phyloP scores from a whole-genome alignment of 352 stramenopile genomes.

The Globisporangium spinosum region DNA sequence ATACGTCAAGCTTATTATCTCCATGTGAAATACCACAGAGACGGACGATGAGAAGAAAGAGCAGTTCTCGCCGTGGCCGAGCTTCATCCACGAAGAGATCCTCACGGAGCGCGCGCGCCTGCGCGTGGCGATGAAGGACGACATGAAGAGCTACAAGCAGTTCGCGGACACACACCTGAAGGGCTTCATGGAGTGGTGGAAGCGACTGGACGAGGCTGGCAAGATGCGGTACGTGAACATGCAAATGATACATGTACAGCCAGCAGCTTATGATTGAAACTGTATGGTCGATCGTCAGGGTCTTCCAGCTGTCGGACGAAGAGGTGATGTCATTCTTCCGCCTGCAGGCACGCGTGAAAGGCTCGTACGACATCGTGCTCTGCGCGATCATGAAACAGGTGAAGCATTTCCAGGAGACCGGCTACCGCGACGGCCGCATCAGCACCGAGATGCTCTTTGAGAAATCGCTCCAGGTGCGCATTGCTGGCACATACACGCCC shows the following conservation, averaged over 20 bases:
- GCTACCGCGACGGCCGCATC: conserved; percentile 86
- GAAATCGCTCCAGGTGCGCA: conserved; percentile 39
- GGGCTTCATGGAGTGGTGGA: conserved; percentile 57
- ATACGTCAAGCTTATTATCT: background rate
- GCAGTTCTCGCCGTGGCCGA: conserved; percentile 75
- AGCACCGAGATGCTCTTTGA: conserved; percentile 72
- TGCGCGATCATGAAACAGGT: conserved; percentile 90
- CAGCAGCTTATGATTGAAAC: background rate
- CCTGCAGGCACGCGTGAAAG: conserved; percentile 85
- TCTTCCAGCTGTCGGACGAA: conserved; percentile 85
- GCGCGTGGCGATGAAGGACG: conserved; percentile 76
- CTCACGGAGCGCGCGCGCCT: conserved; percentile 88
- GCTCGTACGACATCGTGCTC: conserved; percentile 89
- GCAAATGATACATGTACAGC: background rate
- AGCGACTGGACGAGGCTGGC: conserved; percentile 33
- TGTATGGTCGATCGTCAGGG: conserved; percentile 18
- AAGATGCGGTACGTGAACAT: conserved; percentile 35
- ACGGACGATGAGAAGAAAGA: conserved; percentile 91
- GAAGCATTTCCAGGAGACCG: conserved; percentile 89
- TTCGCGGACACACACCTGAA: conserved; percentile 70
- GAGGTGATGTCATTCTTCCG: conserved; percentile 84
- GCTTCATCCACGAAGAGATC: conserved; percentile 92
- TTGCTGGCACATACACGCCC: background rate
- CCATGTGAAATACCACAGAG: conserved; percentile 37
- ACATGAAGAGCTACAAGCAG: conserved; percentile 62